phyloP scores from a whole-genome alignment of 352 stramenopile species.

The Pythium pyrilobum region DNA sequence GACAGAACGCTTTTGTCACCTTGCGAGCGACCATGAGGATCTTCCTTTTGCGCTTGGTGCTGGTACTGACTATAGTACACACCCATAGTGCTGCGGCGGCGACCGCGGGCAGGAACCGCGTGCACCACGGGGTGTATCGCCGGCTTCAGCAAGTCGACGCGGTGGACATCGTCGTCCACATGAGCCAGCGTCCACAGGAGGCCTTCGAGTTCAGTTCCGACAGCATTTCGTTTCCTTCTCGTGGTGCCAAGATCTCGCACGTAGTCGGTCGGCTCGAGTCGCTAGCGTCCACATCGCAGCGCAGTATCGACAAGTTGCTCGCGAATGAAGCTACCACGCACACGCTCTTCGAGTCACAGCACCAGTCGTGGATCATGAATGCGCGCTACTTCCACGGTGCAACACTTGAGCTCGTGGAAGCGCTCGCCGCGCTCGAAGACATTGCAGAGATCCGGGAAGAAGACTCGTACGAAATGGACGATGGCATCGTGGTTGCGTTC shows the following conservation, averaged over 20 bases:
- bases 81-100: too few species aligned
- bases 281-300: background rate
- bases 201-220: too few species aligned
- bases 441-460: background rate
- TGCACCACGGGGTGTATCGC: background rate
- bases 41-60: too few species aligned
- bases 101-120: too few species aligned
- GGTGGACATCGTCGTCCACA: slow-evolving; percentile 1
- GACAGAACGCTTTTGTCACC: too few species aligned
- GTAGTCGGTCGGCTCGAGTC: background rate
- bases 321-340: background rate
- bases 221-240: background rate
- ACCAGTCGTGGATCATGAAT: slow-evolving; percentile 7
- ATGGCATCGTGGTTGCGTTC: background rate
- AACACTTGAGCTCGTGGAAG: background rate
- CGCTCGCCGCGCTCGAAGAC: background rate
- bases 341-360: background rate
- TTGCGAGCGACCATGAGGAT: too few species aligned
- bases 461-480: background rate
- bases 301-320: background rate
- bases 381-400: background rate
- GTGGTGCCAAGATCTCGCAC: background rate
- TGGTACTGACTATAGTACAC: too few species aligned
- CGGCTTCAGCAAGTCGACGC: background rate
- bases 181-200: background rate